phyloP scores from a whole-genome alignment of 441 rosid genomes.

The Bruguiera hainesii region DNA sequence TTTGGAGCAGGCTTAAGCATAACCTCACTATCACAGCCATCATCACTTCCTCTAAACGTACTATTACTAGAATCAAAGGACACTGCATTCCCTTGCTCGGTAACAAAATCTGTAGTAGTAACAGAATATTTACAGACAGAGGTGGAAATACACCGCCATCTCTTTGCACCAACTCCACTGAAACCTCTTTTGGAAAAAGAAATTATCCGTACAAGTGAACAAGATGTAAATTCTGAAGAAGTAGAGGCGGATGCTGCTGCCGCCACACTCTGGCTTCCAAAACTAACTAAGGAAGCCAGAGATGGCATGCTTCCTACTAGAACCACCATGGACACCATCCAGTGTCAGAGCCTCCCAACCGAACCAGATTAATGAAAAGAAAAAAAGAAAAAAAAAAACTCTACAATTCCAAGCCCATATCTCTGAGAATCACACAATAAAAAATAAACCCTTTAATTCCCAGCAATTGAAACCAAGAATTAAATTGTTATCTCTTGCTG shows the following conservation, averaged over 20 bases:
- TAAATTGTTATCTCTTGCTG: too few species aligned
- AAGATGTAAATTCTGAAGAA: slow-evolving; percentile 45
- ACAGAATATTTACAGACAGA: slow-evolving; percentile 64
- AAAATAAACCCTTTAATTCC: too few species aligned
- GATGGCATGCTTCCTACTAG: slow-evolving; percentile 83
- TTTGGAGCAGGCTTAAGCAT: slow-evolving; percentile 81
- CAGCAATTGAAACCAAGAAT: too few species aligned
- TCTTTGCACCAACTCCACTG: slow-evolving; percentile 40
- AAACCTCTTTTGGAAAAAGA: slow-evolving; percentile 48
- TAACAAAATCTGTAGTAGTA: slow-evolving; percentile 62
- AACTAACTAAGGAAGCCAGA: slow-evolving; percentile 54
- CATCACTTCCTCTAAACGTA: slow-evolving; percentile 39
- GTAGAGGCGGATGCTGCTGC: slow-evolving; percentile 21
- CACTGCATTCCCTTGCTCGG: slow-evolving; percentile 58
- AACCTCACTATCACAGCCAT: slow-evolving; percentile 40
- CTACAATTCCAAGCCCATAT: background rate
- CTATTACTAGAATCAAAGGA: slow-evolving; percentile 52
- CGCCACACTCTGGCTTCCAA: slow-evolving; percentile 45
- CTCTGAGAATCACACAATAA: too few species aligned
- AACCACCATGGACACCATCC: slow-evolving; percentile 55
- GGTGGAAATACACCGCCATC: slow-evolving; percentile 41
- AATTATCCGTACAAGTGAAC: slow-evolving; percentile 60
- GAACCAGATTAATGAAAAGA: too few species aligned
- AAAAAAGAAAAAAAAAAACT: background rate
- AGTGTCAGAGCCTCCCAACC: too few species aligned